Conservation (phyloP, 371 early-diverging fungal species). For the Mucor circinelloides region DNA sequence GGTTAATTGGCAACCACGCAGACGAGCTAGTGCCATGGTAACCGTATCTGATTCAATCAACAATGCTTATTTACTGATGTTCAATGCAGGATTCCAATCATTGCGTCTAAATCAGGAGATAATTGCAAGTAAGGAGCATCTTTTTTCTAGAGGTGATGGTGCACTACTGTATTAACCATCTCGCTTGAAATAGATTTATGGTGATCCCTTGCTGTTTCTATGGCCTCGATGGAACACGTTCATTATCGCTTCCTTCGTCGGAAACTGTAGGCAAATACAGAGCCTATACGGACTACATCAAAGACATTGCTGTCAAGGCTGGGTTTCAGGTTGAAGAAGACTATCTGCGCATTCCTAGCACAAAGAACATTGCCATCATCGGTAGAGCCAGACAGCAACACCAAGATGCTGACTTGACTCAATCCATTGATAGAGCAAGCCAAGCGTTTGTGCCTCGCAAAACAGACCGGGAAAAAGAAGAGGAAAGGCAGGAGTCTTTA, state of each 20-base stretch:
- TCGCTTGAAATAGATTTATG: slow-evolving; percentile 55
- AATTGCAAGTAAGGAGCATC: slow-evolving; percentile 54
- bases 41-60: background rate
- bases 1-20: slow-evolving; percentile 92
- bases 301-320: slow-evolving; percentile 53
- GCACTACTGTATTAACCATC: background rate
- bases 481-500: slow-evolving; percentile 34
- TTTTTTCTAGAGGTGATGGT: background rate
- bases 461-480: slow-evolving; percentile 63
- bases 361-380: slow-evolving; percentile 84
- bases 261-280: slow-evolving; percentile 71
- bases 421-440: slow-evolving; percentile 27
- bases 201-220: slow-evolving; percentile 87
- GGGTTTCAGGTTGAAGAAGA: slow-evolving; percentile 74
- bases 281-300: slow-evolving; percentile 70
- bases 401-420: background rate
- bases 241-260: slow-evolving; percentile 36
- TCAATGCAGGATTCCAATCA: slow-evolving; percentile 66
- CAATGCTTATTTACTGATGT: slow-evolving; percentile 5
- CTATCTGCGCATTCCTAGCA: slow-evolving; percentile 82
- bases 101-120: slow-evolving; percentile 66
- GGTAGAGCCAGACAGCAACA: slow-evolving; percentile 44
- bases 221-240: slow-evolving; percentile 67
- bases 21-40: slow-evolving; percentile 91
- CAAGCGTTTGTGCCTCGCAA: slow-evolving; percentile 57